Base-by-base conservation (phyloP, 495 filamentous ascomycete genomes). In the Neurospora sp. region DNA sequence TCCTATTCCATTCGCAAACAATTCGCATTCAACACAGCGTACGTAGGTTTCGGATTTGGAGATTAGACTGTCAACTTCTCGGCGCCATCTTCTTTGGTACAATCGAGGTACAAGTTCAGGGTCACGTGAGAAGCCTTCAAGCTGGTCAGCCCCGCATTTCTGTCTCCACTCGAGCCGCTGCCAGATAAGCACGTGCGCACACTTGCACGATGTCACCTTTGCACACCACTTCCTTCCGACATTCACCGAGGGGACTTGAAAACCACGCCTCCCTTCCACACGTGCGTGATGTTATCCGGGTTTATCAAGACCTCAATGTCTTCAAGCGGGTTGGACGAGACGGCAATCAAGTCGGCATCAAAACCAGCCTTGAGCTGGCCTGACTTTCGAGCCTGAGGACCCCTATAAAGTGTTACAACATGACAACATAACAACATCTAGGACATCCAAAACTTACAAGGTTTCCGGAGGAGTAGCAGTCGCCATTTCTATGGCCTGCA, bases 401-500 rank as follows among this genome's bases (percentile, higher is more conserved):
- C 83, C 22, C 53, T 61, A 3, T 3, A 61, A 22, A 22, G 45
- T 12, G 53, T 35, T 14, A 71, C 40, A 31, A 8, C 16, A 37
- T 37, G 10, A 70, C 16, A 27, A 70, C 39, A 47, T 8, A 22
- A 71, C 18, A 71, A 20, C 37, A 53, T 27, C 27, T 14, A n/a
- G 9, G 40, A n/a, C 31, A 65, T 37, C 53, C 12, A 20, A 68
- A n/a, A 86, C 73, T 61, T 16, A 61, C 53, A 61, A 35, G 1
- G 78, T 86, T 53, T 82, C 71, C 59, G 85, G 84, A 8, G 82
- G 82, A 44, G 82, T 87, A 6, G 86, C 86, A 14, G 86, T 88
- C 44, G 83, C 84, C 6, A 85, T 84, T 72, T 87, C 83, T 72
- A 88, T 86, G 14, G 86, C 86, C 59, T 85, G 78, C n/a, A 88